Conservation (phyloP, 2,329 filamentous ascomycete genomes). For the Lachnellula subtilissima region DNA sequence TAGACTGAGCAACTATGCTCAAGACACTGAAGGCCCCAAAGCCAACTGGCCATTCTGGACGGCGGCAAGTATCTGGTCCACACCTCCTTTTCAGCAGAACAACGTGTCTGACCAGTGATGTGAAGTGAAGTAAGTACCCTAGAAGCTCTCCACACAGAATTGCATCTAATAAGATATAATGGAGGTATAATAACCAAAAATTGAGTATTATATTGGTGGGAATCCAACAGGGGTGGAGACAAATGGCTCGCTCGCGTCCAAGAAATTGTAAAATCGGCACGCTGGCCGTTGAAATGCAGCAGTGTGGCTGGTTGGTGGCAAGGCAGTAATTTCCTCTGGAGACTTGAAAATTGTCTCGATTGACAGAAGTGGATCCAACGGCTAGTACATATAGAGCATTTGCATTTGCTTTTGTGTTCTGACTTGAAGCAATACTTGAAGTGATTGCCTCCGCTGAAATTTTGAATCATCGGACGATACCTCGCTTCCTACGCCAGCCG, state of each 20-base stretch:
- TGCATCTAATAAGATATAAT: not conserved
- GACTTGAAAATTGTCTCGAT: not conserved
- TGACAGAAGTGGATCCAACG: not conserved
- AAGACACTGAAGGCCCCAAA: not conserved
- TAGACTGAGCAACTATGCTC: not conserved
- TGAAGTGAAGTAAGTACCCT: not conserved
- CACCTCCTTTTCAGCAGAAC: not conserved
- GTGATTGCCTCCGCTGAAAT: not conserved
- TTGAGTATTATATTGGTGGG: not conserved
- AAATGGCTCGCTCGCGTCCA: not conserved
- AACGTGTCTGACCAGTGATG: not conserved
- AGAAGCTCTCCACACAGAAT: not conserved
- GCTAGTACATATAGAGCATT: not conserved
- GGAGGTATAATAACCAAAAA: not conserved
- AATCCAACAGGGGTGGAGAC: not conserved
- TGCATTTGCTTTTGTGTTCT: not conserved
- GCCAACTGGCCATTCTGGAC: not conserved
- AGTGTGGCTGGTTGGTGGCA: not conserved
- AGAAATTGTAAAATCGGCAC: not conserved
- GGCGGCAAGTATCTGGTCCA: not conserved
- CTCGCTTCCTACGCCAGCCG: not conserved
- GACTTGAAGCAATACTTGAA: not conserved
- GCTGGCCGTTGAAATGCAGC: not conserved
- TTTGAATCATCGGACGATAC: not conserved
- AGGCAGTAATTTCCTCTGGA: not conserved